Evolutionary conservation across 257 asterid species (phyloP), one percentile per base, ranked within the genome.

Genomic region (Prunella vulgaris): DNA sequence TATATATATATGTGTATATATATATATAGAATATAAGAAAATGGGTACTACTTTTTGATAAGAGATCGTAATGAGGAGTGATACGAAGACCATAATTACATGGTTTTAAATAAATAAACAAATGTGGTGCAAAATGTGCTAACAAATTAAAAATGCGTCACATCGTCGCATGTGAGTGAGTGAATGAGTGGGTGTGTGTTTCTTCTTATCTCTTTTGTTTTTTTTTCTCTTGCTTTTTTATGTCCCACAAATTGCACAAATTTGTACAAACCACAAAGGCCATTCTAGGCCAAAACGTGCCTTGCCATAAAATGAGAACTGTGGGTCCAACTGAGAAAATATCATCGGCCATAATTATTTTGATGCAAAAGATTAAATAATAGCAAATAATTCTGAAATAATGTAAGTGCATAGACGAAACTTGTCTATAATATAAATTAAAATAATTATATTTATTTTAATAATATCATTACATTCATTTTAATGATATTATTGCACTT

Each of bases 231-330:
- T n/a, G n/a, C n/a, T n/a, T n/a, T n/a, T 30, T 30, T 2, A 64
- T 63, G 72, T 15, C 80, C 72, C 73, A 70, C 76, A 57, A 21
- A 24, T 21, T 22, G 37, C 32, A 51, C 71, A 69, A 76, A 54
- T 70, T 69, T 70, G 15, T 69, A 1, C 48, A 46, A 12, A 69
- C 59, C 59, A 52, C 28, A 53, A 52, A 18, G 59, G 37, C 7
- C 25, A 35, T 15, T 68, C 6, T 46, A 38, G 63, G 71, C 79
- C 79, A 68, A 70, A 68, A 59, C 32, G 49, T 51, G 44, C 14
- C 10, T 60, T 17, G n/a, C 33, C 58, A 32, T 5, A 2, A 35
- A 38, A 60, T 38, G 49, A 67, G 59, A n/a, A 57, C 30, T 18
- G 51, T 68, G 59, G 60, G 53, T 3, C 64, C 48, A 14, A 10